phyloP scores from a whole-genome alignment of 345 rosid species.

The Gossypium sturtianum region DNA sequence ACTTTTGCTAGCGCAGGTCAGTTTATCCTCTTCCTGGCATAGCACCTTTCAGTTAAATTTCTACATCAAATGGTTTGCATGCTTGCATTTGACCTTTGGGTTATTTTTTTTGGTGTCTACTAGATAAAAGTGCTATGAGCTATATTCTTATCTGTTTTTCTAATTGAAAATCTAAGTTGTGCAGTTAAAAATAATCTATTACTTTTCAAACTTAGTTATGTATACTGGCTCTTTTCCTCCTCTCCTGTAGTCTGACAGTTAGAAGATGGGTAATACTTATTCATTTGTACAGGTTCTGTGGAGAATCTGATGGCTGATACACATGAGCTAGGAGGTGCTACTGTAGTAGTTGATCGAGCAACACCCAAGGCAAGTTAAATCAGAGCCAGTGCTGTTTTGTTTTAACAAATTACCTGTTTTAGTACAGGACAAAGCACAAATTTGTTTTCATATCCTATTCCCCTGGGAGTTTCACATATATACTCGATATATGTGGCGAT shows the following conservation, averaged over 20 bases:
- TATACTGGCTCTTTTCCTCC: background rate
- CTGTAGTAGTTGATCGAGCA: slow-evolving; percentile 92
- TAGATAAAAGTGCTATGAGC: background rate
- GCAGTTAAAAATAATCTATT: background rate
- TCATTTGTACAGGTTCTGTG: slow-evolving; percentile 60
- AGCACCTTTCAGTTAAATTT: slow-evolving; percentile 6
- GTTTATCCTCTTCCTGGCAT: slow-evolving; percentile 10
- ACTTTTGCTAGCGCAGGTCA: slow-evolving; percentile 83
- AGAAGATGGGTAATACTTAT: background rate
- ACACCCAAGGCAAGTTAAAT: slow-evolving; percentile 65
- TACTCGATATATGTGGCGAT: background rate
- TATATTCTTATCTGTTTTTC: background rate
- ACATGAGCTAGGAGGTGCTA: slow-evolving; percentile 90
- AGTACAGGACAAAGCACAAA: background rate
- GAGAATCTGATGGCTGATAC: slow-evolving; percentile 82
- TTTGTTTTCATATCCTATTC: background rate
- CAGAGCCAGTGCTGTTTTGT: background rate
- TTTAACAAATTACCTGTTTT: background rate
- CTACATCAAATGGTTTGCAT: background rate
- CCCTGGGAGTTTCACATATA: background rate
- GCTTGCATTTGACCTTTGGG: background rate
- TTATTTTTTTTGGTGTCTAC: background rate
- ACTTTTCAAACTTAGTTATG: background rate
- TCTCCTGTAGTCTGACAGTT: background rate
- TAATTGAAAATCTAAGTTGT: background rate